Evolutionary conservation across 345 rosid species (phyloP).

Genomic region (Odontarrhena argentea): DNA sequence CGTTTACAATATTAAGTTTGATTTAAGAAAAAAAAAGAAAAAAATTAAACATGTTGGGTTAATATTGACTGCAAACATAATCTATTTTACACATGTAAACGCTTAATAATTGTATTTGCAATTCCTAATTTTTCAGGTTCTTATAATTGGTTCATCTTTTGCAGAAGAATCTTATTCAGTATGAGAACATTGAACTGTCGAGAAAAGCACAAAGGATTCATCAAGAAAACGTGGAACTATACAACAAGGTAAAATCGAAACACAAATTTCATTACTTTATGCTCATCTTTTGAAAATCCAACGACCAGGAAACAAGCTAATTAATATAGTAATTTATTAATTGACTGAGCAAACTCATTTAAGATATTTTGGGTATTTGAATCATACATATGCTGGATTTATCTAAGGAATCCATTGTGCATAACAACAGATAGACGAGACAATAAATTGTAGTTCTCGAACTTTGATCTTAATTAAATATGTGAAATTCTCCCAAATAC

Average conservation of each 20-base stretch:
- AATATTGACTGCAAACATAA: neutral
- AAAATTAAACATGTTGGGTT: neutral
- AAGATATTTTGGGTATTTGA: too few species aligned
- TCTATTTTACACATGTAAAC: conserved; percentile 1
- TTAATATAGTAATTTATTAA: too few species aligned
- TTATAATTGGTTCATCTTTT: conserved; percentile 17
- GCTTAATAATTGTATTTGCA: neutral
- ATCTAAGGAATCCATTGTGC: too few species aligned
- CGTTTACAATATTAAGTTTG: neutral
- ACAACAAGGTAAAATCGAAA: conserved; percentile 52
- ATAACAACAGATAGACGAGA: too few species aligned
- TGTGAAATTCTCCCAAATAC: too few species aligned
- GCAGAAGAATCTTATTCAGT: conserved; percentile 58
- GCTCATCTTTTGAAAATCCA: neutral
- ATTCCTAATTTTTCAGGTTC: conserved; percentile 6
- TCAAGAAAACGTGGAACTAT: conserved; percentile 59
- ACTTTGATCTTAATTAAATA: too few species aligned
- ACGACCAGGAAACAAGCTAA: too few species aligned
- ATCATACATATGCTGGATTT: too few species aligned
- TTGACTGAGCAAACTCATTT: too few species aligned
- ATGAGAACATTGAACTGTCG: conserved; percentile 59
- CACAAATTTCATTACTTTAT: neutral
- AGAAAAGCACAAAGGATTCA: conserved; percentile 48
- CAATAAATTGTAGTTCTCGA: too few species aligned
- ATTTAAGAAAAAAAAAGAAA: neutral